A percentile compares a stretch with the other conserved stretches of the same genome.
These are phyloP conservation scores for Solanum gandarillasii DNA, from an alignment of 257 asterid genomes.

Conservation along the genomic window DNA sequence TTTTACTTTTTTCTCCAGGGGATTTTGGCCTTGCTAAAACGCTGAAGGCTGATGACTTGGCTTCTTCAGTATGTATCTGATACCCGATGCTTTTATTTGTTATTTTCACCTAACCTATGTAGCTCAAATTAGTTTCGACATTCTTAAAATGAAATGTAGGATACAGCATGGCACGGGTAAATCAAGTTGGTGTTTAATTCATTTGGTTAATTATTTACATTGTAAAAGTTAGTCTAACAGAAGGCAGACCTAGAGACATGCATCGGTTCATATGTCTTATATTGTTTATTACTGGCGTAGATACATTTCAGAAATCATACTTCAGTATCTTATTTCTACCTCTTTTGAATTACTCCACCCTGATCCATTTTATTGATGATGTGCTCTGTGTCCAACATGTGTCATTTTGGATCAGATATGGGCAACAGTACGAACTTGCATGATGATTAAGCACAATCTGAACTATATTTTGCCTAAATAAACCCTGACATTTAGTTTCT, in stretches of 20 bases:
- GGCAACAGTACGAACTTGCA: background rate
- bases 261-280: background rate
- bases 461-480: background rate
- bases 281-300: background rate
- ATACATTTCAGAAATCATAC: background rate
- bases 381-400: background rate
- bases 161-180: background rate
- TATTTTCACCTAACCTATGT: background rate
- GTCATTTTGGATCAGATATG: background rate
- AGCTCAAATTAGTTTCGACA: background rate
- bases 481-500: background rate
- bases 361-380: background rate
- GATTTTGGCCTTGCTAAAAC: slow-evolving; percentile 99
- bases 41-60: slow-evolving; percentile 94
- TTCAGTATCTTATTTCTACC: background rate
- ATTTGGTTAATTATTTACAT: background rate
- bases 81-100: background rate
- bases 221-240: background rate
- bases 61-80: slow-evolving; percentile 78
- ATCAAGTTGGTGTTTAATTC: background rate
- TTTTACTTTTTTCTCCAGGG: slow-evolving; percentile 38
- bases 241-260: background rate
- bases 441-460: background rate
- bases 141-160: background rate
- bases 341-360: background rate